phyloP scores from a whole-genome alignment of 495 filamentous ascomycete species.

The Astrothelium macrocarpum region DNA sequence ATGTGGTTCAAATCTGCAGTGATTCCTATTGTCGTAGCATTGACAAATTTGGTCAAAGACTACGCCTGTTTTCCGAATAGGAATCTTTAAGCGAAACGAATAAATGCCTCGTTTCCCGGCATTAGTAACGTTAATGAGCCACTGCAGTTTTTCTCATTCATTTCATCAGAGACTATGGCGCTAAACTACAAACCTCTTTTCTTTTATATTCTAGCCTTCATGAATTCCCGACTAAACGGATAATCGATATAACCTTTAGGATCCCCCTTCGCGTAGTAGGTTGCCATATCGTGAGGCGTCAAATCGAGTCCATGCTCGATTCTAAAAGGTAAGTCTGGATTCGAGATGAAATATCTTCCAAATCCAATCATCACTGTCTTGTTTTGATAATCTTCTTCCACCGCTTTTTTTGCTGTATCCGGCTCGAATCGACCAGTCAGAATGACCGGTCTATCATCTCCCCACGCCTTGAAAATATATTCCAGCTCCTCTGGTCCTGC shows the following conservation, averaged over 20 bases:
- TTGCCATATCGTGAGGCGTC: constrained; percentile 33
- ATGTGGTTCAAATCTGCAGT: too few relatives aligned
- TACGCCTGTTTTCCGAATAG: too few relatives aligned
- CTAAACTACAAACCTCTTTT: too few relatives aligned
- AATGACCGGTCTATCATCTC: constrained; percentile 43
- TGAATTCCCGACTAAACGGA: constrained; percentile 48
- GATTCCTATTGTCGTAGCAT: too few relatives aligned
- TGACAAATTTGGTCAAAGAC: too few relatives aligned
- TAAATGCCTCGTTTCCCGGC: too few relatives aligned
- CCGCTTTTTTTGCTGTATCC: constrained; percentile 37
- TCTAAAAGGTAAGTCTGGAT: constrained; percentile 51
- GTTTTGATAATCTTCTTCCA: constrained; percentile 44
- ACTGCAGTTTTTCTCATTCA: too few relatives aligned
- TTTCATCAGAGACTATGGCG: too few relatives aligned
- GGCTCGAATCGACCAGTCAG: constrained; percentile 48
- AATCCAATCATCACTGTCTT: constrained; percentile 41
- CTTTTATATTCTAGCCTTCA: constrained; percentile 7
- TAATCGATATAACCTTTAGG: constrained; percentile 58
- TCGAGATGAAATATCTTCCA: constrained; percentile 56
- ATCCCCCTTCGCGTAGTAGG: constrained; percentile 47
- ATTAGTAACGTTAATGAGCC: too few relatives aligned
- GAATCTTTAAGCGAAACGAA: too few relatives aligned
- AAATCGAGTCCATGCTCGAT: background rate
- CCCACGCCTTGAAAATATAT: constrained; percentile 41
- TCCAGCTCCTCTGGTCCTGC: constrained; percentile 37